A percentile compares a stretch with the other conserved stretches of the same genome.
These are phyloP conservation scores for Proliferodiscus dingleyae DNA, from an alignment of 2,329 filamentous ascomycete genomes.

Conservation along the genomic window DNA sequence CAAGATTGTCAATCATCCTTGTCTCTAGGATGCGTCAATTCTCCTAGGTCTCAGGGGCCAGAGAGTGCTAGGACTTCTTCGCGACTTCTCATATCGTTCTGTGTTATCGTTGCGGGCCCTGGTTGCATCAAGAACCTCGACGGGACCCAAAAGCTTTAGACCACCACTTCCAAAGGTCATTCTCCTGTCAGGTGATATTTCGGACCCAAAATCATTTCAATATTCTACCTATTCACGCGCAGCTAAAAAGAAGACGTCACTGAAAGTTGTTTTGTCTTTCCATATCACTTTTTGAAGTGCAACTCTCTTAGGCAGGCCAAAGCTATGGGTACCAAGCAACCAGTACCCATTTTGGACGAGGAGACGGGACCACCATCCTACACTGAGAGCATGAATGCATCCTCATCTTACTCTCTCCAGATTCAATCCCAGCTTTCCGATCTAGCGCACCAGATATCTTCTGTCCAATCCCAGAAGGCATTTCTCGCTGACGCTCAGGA, in stretches of 20 bases:
- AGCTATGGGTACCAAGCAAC: slow-evolving; percentile 21
- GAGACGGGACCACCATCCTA: slow-evolving; percentile 22
- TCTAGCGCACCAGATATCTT: slow-evolving; percentile 22
- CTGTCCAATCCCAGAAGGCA: slow-evolving; percentile 16
- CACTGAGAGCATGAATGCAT: slow-evolving; percentile 17
- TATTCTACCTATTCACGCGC: background rate
- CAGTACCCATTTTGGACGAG: slow-evolving; percentile 7
- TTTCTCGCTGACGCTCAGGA: slow-evolving; percentile 24
- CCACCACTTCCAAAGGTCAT: background rate
- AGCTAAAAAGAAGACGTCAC: no score
- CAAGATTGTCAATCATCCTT: no score
- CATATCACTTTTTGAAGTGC: background rate
- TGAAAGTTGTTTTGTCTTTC: no score
- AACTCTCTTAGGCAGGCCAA: background rate
- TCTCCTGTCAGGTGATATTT: background rate
- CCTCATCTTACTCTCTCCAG: slow-evolving; percentile 21
- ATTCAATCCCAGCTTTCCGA: slow-evolving; percentile 23
- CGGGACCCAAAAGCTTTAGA: background rate
- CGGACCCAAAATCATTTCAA: background rate
- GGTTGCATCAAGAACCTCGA: no score
- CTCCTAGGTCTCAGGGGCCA: no score
- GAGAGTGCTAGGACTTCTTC: background rate
- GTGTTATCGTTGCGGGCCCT: no score
- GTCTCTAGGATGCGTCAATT: no score
- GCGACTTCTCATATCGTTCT: background rate